Conservation (phyloP, 768 basidiomycete genomes). For the Chiua virens region DNA sequence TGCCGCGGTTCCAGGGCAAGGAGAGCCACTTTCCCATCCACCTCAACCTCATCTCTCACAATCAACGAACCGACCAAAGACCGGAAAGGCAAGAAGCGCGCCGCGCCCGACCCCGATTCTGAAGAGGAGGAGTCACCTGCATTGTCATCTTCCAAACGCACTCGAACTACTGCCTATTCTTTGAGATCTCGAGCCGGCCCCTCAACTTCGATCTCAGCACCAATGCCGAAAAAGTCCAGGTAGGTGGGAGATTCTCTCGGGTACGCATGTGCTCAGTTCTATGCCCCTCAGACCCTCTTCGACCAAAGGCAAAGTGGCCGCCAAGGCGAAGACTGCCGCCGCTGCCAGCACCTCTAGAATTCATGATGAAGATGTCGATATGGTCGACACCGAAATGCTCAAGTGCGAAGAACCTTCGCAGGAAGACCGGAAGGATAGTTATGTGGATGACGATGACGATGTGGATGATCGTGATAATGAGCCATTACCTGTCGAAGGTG, state of each 20-base stretch:
- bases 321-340: conserved; percentile 57
- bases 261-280: conserved; percentile 12
- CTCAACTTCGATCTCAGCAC: conserved; percentile 41
- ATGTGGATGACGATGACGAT: conserved; percentile 41
- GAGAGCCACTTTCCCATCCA: conserved; percentile 48
- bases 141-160: conserved; percentile 60
- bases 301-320: conserved; percentile 58
- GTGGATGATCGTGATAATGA: conserved; percentile 51
- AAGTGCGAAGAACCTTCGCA: conserved; percentile 44
- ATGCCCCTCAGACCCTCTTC: conserved; percentile 41
- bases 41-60: conserved; percentile 45
- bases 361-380: conserved; percentile 74
- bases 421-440: conserved; percentile 47
- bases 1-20: conserved; percentile 51
- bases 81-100: conserved; percentile 91
- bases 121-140: conserved; percentile 61
- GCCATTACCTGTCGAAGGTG: conserved; percentile 46
- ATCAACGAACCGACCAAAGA: conserved; percentile 80
- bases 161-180: conserved; percentile 61
- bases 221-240: conserved; percentile 81
- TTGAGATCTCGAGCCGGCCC: conserved; percentile 58
- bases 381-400: conserved; percentile 62
- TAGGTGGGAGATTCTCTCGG: conserved; percentile 26
- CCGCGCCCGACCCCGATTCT: conserved; percentile 64
- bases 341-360: conserved; percentile 62